phyloP scores from a whole-genome alignment of 2,329 filamentous ascomycete genomes.

The Dactylellina drechsleri region DNA sequence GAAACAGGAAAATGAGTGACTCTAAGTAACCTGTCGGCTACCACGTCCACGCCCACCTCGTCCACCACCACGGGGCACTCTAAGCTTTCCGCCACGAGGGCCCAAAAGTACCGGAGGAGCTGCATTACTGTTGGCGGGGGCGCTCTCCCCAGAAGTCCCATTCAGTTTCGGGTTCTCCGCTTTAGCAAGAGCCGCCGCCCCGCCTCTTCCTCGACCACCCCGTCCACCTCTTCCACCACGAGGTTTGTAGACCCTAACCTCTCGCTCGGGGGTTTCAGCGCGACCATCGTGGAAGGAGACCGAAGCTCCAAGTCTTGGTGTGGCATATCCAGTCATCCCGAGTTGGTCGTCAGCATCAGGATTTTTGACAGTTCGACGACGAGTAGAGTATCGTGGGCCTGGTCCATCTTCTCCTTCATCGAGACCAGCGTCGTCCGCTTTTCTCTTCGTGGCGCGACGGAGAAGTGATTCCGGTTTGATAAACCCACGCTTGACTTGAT shows the following conservation, averaged over 20 bases:
- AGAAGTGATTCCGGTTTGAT: constrained; percentile 42
- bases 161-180: constrained; percentile 13
- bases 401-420: constrained; percentile 45
- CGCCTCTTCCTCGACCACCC: constrained; percentile 18
- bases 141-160: constrained; percentile 1
- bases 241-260: constrained; percentile 40
- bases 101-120: constrained; percentile 8
- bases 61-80: constrained; percentile 14
- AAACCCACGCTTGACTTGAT: constrained; percentile 48
- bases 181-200: constrained; percentile 9
- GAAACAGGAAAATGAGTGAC: neutral
- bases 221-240: constrained; percentile 35
- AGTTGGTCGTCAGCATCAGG: constrained; percentile 45
- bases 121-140: neutral
- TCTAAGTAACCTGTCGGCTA: constrained; percentile 25
- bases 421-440: constrained; percentile 37
- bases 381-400: constrained; percentile 38
- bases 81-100: constrained; percentile 3
- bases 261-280: constrained; percentile 38
- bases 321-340: constrained; percentile 42
- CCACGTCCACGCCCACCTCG: constrained; percentile 30
- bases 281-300: constrained; percentile 5
- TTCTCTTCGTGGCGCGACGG: constrained; percentile 28
- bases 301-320: constrained; percentile 19
- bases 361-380: constrained; percentile 39